Evolutionary conservation across 495 filamentous ascomycete genomes (phyloP).

Genomic region (Barbatosphaeria neglecta): DNA sequence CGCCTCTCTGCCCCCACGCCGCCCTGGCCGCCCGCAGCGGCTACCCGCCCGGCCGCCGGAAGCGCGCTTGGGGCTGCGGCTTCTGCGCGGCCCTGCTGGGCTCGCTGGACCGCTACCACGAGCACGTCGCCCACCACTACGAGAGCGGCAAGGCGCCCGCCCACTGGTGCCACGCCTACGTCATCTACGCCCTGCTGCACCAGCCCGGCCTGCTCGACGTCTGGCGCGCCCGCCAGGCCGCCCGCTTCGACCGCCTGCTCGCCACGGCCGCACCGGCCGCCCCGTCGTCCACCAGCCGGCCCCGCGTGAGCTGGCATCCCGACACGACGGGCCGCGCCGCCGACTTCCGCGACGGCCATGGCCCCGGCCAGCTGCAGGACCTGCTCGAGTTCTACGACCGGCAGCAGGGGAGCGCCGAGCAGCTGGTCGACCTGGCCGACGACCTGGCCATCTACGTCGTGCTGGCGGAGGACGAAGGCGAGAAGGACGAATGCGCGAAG

Average conservation of each 20-base stretch:
- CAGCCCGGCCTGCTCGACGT: slow-evolving; percentile 34
- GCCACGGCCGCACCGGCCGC: slow-evolving; percentile 14
- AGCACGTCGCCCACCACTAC: slow-evolving; percentile 39
- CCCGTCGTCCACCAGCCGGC: slow-evolving; percentile 30
- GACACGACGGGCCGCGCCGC: slow-evolving; percentile 33
- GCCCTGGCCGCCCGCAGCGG: slow-evolving; percentile 23
- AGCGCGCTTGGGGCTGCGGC: slow-evolving; percentile 28
- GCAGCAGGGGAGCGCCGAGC: slow-evolving; percentile 24
- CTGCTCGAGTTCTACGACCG: slow-evolving; percentile 37
- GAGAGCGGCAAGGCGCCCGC: slow-evolving; percentile 33
- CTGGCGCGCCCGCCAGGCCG: slow-evolving; percentile 30
- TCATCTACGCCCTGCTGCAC: slow-evolving; percentile 39
- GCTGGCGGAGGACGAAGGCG: not conserved
- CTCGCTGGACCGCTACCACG: slow-evolving; percentile 36
- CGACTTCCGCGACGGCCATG: slow-evolving; percentile 36
- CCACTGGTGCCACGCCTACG: slow-evolving; percentile 37
- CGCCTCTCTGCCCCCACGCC: slow-evolving; percentile 36
- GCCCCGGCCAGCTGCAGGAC: slow-evolving; percentile 36
- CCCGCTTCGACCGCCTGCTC: no score
- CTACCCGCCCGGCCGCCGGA: slow-evolving; percentile 17
- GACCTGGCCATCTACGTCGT: slow-evolving; percentile 18
- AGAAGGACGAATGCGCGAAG: not conserved
- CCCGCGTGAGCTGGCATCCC: slow-evolving; percentile 34
- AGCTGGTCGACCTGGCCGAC: slow-evolving; percentile 28
- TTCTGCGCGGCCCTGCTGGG: slow-evolving; percentile 37